A percentile compares a stretch with the other conserved stretches of the same genome.
These are phyloP conservation scores for Globisporangium lucens DNA, from an alignment of 352 stramenopile genomes.

Conservation along the genomic window DNA sequence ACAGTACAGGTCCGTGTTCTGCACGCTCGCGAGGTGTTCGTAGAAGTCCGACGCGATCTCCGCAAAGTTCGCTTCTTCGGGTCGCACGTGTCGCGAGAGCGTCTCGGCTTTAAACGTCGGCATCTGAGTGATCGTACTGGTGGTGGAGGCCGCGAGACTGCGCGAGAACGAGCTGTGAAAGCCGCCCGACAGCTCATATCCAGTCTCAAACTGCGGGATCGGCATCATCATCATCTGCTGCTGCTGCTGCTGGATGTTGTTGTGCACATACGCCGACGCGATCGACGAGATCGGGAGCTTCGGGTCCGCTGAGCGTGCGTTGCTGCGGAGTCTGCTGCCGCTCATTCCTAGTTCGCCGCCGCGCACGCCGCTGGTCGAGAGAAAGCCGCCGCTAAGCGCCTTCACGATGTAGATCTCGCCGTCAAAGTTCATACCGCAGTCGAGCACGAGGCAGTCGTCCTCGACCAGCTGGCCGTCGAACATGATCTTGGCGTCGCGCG, in stretches of 20 bases:
- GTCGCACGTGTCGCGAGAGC: constrained; percentile 58
- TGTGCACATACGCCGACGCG: constrained; percentile 51
- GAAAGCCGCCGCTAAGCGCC: constrained; percentile 17
- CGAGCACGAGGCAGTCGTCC: constrained; percentile 77
- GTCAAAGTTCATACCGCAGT: constrained; percentile 75
- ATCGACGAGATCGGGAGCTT: constrained; percentile 76
- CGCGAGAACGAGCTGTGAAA: constrained; percentile 47
- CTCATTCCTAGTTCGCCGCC: neutral
- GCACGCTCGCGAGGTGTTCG: constrained; percentile 58
- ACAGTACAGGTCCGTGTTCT: constrained; percentile 69
- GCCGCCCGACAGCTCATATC: constrained; percentile 29
- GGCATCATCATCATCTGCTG: constrained; percentile 11
- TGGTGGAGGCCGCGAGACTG: neutral
- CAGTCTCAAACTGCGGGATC: constrained; percentile 14
- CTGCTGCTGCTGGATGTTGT: constrained; percentile 12
- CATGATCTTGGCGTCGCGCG: constrained; percentile 59
- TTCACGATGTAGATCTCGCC: constrained; percentile 70
- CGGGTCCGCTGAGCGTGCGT: constrained; percentile 24
- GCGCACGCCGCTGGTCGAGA: neutral
- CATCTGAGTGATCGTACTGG: constrained; percentile 10
- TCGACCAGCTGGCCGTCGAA: constrained; percentile 73
- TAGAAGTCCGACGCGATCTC: constrained; percentile 79
- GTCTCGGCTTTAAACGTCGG: constrained; percentile 29
- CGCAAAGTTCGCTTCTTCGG: constrained; percentile 73
- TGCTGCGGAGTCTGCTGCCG: constrained; percentile 4